phyloP scores from a whole-genome alignment of 495 filamentous ascomycete genomes.

The Xylaria nigripes region DNA sequence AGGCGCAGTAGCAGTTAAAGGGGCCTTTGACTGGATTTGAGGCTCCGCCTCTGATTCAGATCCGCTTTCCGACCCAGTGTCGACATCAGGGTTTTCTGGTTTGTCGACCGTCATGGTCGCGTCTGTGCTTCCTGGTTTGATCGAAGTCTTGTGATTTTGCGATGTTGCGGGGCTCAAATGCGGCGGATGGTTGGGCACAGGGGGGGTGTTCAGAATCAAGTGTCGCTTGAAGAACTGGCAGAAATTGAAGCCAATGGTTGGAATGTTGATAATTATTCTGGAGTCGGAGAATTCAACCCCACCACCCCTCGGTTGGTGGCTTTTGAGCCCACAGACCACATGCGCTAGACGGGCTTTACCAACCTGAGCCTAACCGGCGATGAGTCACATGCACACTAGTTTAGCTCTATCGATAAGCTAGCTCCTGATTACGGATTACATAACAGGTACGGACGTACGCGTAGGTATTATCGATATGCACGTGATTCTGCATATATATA shows the following conservation, averaged over 20 bases:
- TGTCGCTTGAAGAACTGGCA: neutral
- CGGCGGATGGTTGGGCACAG: neutral
- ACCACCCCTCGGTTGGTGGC: constrained; percentile 11
- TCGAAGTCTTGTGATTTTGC: neutral
- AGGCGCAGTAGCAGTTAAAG: constrained; percentile 28
- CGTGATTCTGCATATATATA: too few species aligned
- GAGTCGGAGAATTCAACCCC: constrained; percentile 7
- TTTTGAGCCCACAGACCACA: too few species aligned
- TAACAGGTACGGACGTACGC: too few species aligned
- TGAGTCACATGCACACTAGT: neutral
- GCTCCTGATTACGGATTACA: too few species aligned
- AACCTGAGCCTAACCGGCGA: neutral
- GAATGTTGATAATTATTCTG: neutral
- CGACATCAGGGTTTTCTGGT: constrained; percentile 7
- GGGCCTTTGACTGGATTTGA: constrained; percentile 28
- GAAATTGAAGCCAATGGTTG: constrained; percentile 4
- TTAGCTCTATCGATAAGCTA: constrained; percentile 2
- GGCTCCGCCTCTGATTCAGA: constrained; percentile 10
- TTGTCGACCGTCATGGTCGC: constrained; percentile 14
- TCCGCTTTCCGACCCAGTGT: constrained; percentile 11
- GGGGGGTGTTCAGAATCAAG: neutral
- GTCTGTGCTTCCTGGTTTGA: neutral
- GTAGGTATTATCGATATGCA: too few species aligned
- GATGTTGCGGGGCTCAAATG: neutral
- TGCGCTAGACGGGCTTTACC: too few species aligned